A percentile compares a stretch with the other conserved stretches of the same genome.
Evolutionary conservation across 116 monocot genomes (phyloP).

Genomic region (Thalassia testudinum): DNA sequence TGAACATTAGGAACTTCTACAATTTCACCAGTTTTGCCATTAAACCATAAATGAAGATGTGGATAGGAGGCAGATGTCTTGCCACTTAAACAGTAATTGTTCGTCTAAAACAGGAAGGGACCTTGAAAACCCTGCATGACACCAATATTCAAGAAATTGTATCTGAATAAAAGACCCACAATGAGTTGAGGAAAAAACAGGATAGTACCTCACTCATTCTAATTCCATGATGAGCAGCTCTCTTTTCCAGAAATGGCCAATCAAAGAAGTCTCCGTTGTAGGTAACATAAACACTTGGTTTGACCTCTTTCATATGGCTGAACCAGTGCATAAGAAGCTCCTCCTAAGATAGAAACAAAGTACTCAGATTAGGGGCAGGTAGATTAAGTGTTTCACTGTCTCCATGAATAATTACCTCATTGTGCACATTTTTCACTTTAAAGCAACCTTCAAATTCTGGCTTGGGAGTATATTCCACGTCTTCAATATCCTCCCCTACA

Average conservation of each 20-base stretch:
- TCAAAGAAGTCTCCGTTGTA: conserved; percentile 99
- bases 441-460: conserved; percentile 95
- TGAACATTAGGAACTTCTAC: too few relatives aligned
- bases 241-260: conserved; percentile 96
- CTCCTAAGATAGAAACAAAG: conserved; percentile 20
- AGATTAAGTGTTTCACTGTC: too few relatives aligned
- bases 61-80: too few relatives aligned
- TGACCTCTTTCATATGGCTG: conserved; percentile 82
- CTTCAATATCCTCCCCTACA: conserved; percentile 94
- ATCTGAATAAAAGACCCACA: too few relatives aligned
- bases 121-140: too few relatives aligned
- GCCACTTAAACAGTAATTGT: too few relatives aligned
- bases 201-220: conserved; percentile 67
- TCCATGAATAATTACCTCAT: conserved; percentile 58
- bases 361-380: too few relatives aligned
- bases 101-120: too few relatives aligned
- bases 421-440: conserved; percentile 74
- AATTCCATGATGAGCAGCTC: conserved; percentile 86
- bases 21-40: too few relatives aligned
- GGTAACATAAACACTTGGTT: conserved; percentile 96
- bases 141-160: too few relatives aligned
- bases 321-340: conserved; percentile 90
- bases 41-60: too few relatives aligned
- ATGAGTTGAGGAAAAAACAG: too few relatives aligned
- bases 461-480: conserved; percentile 96